Percentiles rank a stretch among this genome's conserved stretches.
phyloP scores from a whole-genome alignment of 768 basidiomycete species.

The Amyloporia xantha region DNA sequence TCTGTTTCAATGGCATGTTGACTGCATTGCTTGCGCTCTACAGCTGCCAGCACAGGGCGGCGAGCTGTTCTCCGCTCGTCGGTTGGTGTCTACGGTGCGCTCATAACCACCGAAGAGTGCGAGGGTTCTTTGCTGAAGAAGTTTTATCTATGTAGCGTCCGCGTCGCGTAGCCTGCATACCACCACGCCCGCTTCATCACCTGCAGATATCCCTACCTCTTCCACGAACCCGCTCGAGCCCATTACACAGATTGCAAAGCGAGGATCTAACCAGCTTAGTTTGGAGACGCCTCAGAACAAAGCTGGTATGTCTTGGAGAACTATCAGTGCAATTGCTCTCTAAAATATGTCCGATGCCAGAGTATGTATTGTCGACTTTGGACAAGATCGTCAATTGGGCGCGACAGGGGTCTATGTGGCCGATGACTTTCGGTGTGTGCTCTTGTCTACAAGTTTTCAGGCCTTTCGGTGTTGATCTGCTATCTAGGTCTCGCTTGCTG shows the following conservation, averaged over 20 bases:
- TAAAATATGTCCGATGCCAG: conserved; percentile 31
- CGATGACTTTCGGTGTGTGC: conserved; percentile 84
- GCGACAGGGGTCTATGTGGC: conserved; percentile 98
- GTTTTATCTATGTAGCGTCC: conserved; percentile 14
- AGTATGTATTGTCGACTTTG: conserved; percentile 92
- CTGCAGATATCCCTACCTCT: conserved; percentile 35
- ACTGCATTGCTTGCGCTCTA: conserved; percentile 4
- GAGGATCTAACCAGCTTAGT: conserved; percentile 77
- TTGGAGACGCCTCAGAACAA: conserved; percentile 86
- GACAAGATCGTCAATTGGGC: conserved; percentile 99
- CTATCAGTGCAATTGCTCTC: not conserved
- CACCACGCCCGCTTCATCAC: conserved; percentile 35
- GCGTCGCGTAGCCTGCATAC: conserved; percentile 53
- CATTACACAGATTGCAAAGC: conserved; percentile 65
- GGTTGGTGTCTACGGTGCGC: conserved; percentile 37
- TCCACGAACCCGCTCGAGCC: conserved; percentile 44
- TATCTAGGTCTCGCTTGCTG: conserved; percentile 88
- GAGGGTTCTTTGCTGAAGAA: not conserved
- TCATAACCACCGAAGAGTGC: not conserved
- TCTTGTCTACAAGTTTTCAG: no score
- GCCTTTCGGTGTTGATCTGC: not conserved
- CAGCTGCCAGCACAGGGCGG: conserved; percentile 35
- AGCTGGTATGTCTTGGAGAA: conserved; percentile 55
- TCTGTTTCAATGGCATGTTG: not conserved
- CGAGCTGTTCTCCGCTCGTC: conserved; percentile 40